phyloP scores from a whole-genome alignment of 129 eudicot species.

The Kitagawia praeruptora region DNA sequence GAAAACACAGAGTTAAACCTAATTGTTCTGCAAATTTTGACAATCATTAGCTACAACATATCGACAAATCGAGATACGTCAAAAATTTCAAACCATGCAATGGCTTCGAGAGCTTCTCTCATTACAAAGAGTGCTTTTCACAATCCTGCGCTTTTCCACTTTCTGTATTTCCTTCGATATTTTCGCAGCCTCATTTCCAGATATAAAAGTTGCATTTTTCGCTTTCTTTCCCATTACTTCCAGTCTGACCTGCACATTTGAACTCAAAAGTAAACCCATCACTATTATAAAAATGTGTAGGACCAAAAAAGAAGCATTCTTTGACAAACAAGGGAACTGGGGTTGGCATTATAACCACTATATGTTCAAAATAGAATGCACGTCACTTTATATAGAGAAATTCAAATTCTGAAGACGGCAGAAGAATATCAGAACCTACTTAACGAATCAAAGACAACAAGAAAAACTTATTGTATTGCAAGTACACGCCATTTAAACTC shows the following conservation, averaged over 20 bases:
- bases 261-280: neutral
- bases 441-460: neutral
- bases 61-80: neutral
- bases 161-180: constrained; percentile 49
- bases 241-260: constrained; percentile 50
- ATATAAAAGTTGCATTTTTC: constrained; percentile 16
- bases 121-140: constrained; percentile 14
- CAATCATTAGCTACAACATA: neutral
- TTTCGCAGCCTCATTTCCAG: constrained; percentile 89
- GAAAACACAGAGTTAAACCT: neutral
- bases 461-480: neutral
- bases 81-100: constrained; percentile 60
- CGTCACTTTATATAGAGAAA: neutral
- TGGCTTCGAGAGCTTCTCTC: constrained; percentile 25
- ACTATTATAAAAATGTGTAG: too few relatives aligned
- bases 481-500: neutral
- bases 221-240: constrained; percentile 97
- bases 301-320: neutral
- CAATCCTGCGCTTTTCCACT: constrained; percentile 14
- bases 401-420: neutral
- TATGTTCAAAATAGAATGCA: neutral
- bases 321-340: neutral
- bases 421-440: neutral
- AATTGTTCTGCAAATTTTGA: neutral
- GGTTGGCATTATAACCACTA: neutral